Conservation (phyloP, 768 basidiomycete genomes). For the Lanmaoa rubissima region DNA sequence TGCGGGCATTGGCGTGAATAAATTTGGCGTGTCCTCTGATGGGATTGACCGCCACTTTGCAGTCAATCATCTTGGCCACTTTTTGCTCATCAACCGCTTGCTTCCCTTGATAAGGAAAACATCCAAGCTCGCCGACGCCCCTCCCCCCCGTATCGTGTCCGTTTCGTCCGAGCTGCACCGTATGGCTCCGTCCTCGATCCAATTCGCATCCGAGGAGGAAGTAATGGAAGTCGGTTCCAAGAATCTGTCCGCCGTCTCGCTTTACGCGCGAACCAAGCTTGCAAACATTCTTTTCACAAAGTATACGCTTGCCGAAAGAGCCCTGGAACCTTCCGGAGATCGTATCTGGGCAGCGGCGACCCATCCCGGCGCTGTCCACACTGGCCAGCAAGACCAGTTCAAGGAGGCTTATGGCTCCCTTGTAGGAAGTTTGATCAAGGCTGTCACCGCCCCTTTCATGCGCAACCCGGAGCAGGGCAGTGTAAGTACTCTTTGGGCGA, state of each 20-base stretch:
- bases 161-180: slow-evolving; percentile 4
- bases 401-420: not conserved
- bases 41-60: not conserved
- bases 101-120: slow-evolving; percentile 4
- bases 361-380: slow-evolving; percentile 2
- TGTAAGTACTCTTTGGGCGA: slow-evolving; percentile 31
- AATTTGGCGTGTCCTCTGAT: not conserved
- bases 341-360: not conserved
- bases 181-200: not conserved
- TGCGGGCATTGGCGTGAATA: not conserved
- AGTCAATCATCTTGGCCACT: not conserved
- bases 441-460: slow-evolving; percentile 27
- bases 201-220: not conserved
- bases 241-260: slow-evolving; percentile 2
- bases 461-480: slow-evolving; percentile 27
- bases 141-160: not conserved
- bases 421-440: slow-evolving; percentile 14
- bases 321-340: not conserved
- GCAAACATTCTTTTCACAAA: not conserved
- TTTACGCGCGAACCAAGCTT: slow-evolving; percentile 7
- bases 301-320: slow-evolving; percentile 1
- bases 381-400: not conserved
- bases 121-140: not conserved
- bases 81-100: not conserved
- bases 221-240: not conserved